phyloP scores from a whole-genome alignment of 768 basidiomycete species.

The Psilocybe tampanensis region DNA sequence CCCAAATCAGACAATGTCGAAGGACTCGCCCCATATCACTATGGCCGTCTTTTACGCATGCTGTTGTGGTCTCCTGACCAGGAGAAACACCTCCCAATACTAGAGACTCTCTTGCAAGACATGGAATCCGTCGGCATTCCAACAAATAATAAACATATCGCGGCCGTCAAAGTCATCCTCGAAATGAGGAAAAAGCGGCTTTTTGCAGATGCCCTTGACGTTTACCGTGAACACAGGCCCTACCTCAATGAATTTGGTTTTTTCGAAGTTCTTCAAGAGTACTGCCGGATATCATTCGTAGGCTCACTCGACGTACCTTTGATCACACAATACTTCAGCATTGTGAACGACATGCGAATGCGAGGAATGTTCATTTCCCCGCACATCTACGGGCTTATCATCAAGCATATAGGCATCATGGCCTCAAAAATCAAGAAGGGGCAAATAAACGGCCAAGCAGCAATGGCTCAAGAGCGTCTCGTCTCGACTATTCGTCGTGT shows the following conservation, averaged over 20 bases:
- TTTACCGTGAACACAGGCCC: slow-evolving; percentile 51
- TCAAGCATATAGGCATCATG: slow-evolving; percentile 54
- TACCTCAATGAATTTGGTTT: slow-evolving; percentile 63
- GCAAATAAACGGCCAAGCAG: slow-evolving; percentile 1
- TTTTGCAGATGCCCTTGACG: slow-evolving; percentile 60
- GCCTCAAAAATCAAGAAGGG: slow-evolving; percentile 35
- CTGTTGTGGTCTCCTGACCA: slow-evolving; percentile 45
- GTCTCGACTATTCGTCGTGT: slow-evolving; percentile 58
- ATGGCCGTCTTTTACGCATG: slow-evolving; percentile 53
- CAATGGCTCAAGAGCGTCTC: slow-evolving; percentile 32
- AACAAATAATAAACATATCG: slow-evolving; percentile 42
- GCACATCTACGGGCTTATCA: slow-evolving; percentile 68
- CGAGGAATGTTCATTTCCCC: slow-evolving; percentile 59
- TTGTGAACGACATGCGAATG: slow-evolving; percentile 79
- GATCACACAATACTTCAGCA: slow-evolving; percentile 66
- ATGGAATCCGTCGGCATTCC: slow-evolving; percentile 58
- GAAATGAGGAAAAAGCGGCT: slow-evolving; percentile 64
- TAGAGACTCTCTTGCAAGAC: slow-evolving; percentile 59
- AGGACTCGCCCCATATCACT: slow-evolving; percentile 56
- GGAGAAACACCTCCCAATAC: slow-evolving; percentile 49
- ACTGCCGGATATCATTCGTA: slow-evolving; percentile 59
- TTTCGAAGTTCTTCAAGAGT: slow-evolving; percentile 61
- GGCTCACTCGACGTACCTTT: slow-evolving; percentile 42
- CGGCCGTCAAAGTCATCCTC: slow-evolving; percentile 58
- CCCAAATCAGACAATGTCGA: slow-evolving; percentile 28